A percentile compares a stretch with the other conserved stretches of the same genome.
These are phyloP conservation scores for Candida rishiriensis DNA, from an alignment of 805 yeast genomes.

Conservation along the genomic window DNA sequence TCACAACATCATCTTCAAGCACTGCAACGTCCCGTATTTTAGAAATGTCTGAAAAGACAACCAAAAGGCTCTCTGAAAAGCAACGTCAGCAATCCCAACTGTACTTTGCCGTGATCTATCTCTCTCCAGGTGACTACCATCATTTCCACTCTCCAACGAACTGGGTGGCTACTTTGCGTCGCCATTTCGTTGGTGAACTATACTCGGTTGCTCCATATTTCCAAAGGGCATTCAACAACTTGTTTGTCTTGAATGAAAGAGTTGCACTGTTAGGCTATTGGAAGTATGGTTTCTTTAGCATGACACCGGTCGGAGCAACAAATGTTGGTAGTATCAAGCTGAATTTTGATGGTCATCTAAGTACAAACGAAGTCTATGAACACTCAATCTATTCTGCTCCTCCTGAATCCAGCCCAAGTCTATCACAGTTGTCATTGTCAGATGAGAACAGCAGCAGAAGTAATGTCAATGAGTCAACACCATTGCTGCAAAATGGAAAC, in stretches of 20 bases:
- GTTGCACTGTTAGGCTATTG: constrained; percentile 94
- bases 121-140: constrained; percentile 98
- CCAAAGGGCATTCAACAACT: constrained; percentile 79
- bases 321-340: constrained; percentile 94
- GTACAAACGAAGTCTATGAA: constrained; percentile 73
- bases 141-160: constrained; percentile 93
- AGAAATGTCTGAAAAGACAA: constrained; percentile 8
- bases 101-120: constrained; percentile 84
- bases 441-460: constrained; percentile 4
- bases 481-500: neutral
- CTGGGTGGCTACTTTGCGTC: constrained; percentile 91
- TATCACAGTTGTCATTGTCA: no score
- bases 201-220: constrained; percentile 96
- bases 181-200: constrained; percentile 94
- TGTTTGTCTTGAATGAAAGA: constrained; percentile 89
- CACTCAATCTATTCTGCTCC: constrained; percentile 33
- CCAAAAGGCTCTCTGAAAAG: constrained; percentile 14
- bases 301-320: constrained; percentile 99
- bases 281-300: constrained; percentile 95
- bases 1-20: constrained; percentile 1
- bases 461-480: neutral
- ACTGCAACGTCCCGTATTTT: constrained; percentile 26
- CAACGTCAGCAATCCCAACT: constrained; percentile 27
- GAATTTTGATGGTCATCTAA: constrained; percentile 85
- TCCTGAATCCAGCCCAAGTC: no score